Conservation (phyloP, 2,329 filamentous ascomycete genomes). For the Lachnellula suecica region DNA sequence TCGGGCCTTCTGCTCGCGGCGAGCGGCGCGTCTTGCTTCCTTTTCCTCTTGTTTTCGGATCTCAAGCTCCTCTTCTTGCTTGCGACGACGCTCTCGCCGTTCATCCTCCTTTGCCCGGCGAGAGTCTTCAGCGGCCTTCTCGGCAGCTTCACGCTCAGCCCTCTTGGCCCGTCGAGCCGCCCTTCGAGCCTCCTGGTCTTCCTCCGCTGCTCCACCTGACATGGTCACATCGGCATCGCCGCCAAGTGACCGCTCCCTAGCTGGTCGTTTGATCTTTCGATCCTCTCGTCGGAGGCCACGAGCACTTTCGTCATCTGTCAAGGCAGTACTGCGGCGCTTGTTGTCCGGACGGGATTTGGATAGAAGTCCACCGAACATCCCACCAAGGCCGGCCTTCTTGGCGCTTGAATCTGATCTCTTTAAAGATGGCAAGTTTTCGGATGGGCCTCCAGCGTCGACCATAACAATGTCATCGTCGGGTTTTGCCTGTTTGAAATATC, state of each 20-base stretch:
- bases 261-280: constrained; percentile 33
- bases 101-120: constrained; percentile 57
- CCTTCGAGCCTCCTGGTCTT: constrained; percentile 60
- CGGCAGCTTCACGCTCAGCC: constrained; percentile 50
- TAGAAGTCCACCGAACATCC: constrained; percentile 60
- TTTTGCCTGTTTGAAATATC: constrained; percentile 59
- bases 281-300: constrained; percentile 33
- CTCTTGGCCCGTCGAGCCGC: constrained; percentile 61
- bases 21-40: constrained; percentile 56
- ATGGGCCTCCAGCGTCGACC: constrained; percentile 50
- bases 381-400: constrained; percentile 58
- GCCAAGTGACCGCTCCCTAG: constrained; percentile 35
- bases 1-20: constrained; percentile 48
- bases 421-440: constrained; percentile 35
- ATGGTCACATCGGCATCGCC: constrained; percentile 45
- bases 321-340: constrained; percentile 50
- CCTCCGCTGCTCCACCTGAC: constrained; percentile 48
- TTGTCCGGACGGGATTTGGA: constrained; percentile 45
- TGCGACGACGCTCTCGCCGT: constrained; percentile 53
- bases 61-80: constrained; percentile 57
- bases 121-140: constrained; percentile 50
- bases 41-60: constrained; percentile 55
- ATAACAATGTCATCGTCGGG: constrained; percentile 64
- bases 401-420: constrained; percentile 62
- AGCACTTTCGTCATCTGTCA: constrained; percentile 49